Percentiles rank a stretch among this genome's conserved stretches.
Conservation (phyloP, 371 early-diverging fungal genomes). For the Actinomortierella ambigua region DNA sequence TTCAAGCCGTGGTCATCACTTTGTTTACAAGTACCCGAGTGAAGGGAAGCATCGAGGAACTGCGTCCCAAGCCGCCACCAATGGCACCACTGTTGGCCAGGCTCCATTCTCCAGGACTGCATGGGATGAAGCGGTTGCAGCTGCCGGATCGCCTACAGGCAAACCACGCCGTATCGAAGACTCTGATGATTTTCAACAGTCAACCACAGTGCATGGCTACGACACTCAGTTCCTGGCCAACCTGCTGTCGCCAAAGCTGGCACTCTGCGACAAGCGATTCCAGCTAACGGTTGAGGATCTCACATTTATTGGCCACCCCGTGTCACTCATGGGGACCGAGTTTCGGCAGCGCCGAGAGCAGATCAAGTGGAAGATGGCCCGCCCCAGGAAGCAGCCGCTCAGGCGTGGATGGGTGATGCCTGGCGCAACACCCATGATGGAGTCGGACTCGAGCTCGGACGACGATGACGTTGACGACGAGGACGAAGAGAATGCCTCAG, state of each 20-base stretch:
- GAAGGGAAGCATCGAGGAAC: constrained; percentile 46
- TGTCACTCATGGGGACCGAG: constrained; percentile 57
- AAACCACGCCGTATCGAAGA: constrained; percentile 2
- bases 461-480: constrained; percentile 29
- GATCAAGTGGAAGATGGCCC: constrained; percentile 22
- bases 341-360: constrained; percentile 48
- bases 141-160: background rate
- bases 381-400: constrained; percentile 16
- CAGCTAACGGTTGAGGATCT: constrained; percentile 81
- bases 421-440: constrained; percentile 22
- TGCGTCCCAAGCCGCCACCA: constrained; percentile 21
- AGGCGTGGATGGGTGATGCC: constrained; percentile 30
- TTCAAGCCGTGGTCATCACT: constrained; percentile 74
- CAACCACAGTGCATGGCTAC: constrained; percentile 66
- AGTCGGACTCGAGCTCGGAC: constrained; percentile 25
- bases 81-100: constrained; percentile 5
- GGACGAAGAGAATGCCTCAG: constrained; percentile 27
- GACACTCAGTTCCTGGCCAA: constrained; percentile 73
- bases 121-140: background rate
- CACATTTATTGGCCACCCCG: constrained; percentile 77
- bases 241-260: constrained; percentile 73
- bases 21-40: constrained; percentile 68
- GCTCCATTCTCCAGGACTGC: constrained; percentile 6
- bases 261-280: constrained; percentile 76
- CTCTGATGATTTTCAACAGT: constrained; percentile 47